Evolutionary conservation across 148 eudicot species (phyloP).

Genomic region (Rhododendron kiyosumense): DNA sequence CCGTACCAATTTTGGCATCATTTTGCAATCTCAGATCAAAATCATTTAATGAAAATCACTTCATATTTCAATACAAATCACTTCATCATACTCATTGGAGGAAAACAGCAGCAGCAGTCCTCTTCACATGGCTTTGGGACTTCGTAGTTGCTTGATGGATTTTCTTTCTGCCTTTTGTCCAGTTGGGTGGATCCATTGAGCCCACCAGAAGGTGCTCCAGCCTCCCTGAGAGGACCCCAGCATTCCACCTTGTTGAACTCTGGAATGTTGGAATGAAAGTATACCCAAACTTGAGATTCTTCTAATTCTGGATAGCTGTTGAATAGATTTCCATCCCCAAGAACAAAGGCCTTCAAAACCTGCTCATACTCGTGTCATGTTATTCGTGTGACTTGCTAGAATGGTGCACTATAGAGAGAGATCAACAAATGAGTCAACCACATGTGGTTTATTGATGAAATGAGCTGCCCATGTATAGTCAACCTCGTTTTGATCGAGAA

Average conservation of each 20-base stretch:
- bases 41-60: too few species aligned
- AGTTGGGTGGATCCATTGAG: slow-evolving; percentile 5
- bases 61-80: too few species aligned
- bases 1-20: too few species aligned
- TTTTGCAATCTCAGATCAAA: too few species aligned
- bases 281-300: slow-evolving; percentile 79
- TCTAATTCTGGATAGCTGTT: slow-evolving; percentile 67
- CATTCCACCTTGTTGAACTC: slow-evolving; percentile 88
- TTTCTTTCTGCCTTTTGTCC: background rate
- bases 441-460: background rate
- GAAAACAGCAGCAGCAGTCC: slow-evolving; percentile 75
- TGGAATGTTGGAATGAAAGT: slow-evolving; percentile 82
- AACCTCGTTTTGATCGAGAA: background rate
- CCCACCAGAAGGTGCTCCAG: slow-evolving; percentile 28
- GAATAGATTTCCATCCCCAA: slow-evolving; percentile 72
- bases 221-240: slow-evolving; percentile 82
- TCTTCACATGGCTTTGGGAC: slow-evolving; percentile 55
- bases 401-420: background rate
- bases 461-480: background rate
- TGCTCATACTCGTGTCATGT: background rate
- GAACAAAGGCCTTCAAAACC: slow-evolving; percentile 87
- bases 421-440: too few species aligned
- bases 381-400: background rate
- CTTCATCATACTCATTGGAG: slow-evolving; percentile 56
- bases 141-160: slow-evolving; percentile 8